Percentiles rank a stretch among this genome's conserved stretches.
Evolutionary conservation across 306 rosid species (phyloP).

Genomic region (Lathyrus oleraceus): DNA sequence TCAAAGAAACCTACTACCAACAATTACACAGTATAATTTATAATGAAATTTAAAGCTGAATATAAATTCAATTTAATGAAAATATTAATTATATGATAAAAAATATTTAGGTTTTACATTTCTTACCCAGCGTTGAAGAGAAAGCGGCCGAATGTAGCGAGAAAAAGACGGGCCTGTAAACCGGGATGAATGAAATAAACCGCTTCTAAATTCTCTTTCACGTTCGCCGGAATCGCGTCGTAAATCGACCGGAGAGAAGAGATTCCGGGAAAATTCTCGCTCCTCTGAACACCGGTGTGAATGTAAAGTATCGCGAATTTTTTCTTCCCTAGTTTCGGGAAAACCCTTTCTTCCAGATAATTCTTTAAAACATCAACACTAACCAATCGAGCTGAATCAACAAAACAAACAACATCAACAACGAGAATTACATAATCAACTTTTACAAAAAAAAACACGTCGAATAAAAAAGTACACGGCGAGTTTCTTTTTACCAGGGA

Average conservation of each 20-base stretch:
- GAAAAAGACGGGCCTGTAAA: constrained; percentile 78
- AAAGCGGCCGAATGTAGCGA: constrained; percentile 88
- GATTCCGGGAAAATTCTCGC: constrained; percentile 86
- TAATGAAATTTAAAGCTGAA: not conserved
- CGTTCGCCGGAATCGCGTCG: constrained; percentile 73
- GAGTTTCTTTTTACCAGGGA: constrained; percentile 57
- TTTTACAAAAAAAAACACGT: not conserved
- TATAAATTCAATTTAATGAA: not conserved
- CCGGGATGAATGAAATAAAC: constrained; percentile 85
- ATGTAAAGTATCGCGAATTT: constrained; percentile 72
- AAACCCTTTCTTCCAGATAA: constrained; percentile 70
- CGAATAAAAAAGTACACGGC: not conserved
- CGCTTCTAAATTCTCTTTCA: constrained; percentile 74
- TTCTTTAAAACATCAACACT: constrained; percentile 64
- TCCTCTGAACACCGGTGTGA: constrained; percentile 75
- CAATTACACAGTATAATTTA: too few species aligned
- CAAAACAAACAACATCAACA: not conserved
- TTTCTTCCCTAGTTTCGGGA: constrained; percentile 60
- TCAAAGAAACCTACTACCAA: too few species aligned
- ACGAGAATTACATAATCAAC: not conserved
- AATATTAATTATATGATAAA: not conserved
- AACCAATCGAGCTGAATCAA: constrained; percentile 59
- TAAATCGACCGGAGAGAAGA: constrained; percentile 73
- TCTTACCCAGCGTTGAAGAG: constrained; percentile 75
- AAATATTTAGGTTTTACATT: not conserved